phyloP scores from a whole-genome alignment of 2,329 filamentous ascomycete species.

The Colletotrichum abscissum region DNA sequence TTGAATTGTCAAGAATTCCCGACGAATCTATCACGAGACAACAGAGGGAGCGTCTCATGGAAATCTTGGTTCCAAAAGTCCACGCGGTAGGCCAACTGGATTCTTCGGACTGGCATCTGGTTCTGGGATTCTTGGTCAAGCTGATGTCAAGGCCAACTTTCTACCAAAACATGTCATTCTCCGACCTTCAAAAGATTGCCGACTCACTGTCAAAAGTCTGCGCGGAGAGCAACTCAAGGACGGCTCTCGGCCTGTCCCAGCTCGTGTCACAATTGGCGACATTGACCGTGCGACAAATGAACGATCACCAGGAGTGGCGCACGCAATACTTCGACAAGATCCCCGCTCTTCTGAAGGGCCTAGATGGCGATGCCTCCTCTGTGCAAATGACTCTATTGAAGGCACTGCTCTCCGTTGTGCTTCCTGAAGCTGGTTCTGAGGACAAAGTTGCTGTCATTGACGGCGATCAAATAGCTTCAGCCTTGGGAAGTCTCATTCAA shows the following conservation, averaged over 20 bases:
- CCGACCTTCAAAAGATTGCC: slow-evolving; percentile 47
- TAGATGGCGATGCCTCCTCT: slow-evolving; percentile 37
- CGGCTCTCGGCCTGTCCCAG: slow-evolving; percentile 12
- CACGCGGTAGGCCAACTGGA: slow-evolving; percentile 42
- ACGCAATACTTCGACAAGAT: slow-evolving; percentile 50
- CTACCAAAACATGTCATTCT: slow-evolving; percentile 58
- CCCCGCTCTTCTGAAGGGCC: slow-evolving; percentile 38
- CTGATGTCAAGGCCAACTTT: slow-evolving; percentile 64
- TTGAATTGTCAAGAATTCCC: slow-evolving; percentile 47
- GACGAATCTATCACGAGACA: slow-evolving; percentile 53
- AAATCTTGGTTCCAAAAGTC: slow-evolving; percentile 40
- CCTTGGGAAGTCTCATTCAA: slow-evolving; percentile 17
- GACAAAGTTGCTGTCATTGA: slow-evolving; percentile 16
- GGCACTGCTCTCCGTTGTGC: slow-evolving; percentile 44
- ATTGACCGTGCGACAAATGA: slow-evolving; percentile 55
- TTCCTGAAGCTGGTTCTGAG: slow-evolving; percentile 40
- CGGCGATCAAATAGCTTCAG: neutral
- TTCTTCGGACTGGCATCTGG: slow-evolving; percentile 46
- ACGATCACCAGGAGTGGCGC: slow-evolving; percentile 56
- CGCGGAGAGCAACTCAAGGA: slow-evolving; percentile 5
- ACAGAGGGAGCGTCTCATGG: slow-evolving; percentile 57
- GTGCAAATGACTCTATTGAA: slow-evolving; percentile 51
- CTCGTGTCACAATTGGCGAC: slow-evolving; percentile 37
- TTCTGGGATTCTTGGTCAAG: slow-evolving; percentile 60
- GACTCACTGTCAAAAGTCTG: slow-evolving; percentile 41